Percentiles rank a stretch among this genome's conserved stretches.
Conservation (phyloP, 768 basidiomycete genomes). For the Cyclocybe aegerita region DNA sequence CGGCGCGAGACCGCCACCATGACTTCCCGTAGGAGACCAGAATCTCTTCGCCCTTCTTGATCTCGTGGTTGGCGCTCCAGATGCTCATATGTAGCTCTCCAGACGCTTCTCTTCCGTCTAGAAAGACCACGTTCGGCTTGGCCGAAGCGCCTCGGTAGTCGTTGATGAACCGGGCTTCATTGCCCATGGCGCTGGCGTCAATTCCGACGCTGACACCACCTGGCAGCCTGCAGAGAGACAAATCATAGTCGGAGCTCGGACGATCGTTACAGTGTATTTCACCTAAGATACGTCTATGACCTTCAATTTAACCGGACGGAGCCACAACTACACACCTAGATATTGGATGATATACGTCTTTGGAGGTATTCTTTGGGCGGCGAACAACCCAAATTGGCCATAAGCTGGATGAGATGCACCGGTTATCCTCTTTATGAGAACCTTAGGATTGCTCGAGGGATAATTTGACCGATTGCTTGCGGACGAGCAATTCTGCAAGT, state of each 20-base stretch:
- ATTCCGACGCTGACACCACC: conserved; percentile 67
- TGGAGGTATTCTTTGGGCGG: conserved; percentile 65
- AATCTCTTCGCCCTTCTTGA: conserved; percentile 82
- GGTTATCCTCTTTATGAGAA: conserved; percentile 59
- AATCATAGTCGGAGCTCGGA: conserved; percentile 79
- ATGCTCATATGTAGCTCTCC: conserved; percentile 80
- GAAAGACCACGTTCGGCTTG: conserved; percentile 72
- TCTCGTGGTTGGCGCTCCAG: conserved; percentile 57
- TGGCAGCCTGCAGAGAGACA: conserved; percentile 67
- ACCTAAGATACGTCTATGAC: conserved; percentile 37
- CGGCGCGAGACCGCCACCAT: conserved; percentile 67
- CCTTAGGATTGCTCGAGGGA: conserved; percentile 23
- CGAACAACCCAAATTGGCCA: conserved; percentile 83
- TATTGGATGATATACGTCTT: conserved; percentile 77
- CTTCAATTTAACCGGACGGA: background rate
- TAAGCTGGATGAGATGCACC: conserved; percentile 66
- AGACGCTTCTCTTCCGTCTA: conserved; percentile 45
- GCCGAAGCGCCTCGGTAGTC: conserved; percentile 80
- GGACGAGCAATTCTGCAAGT: conserved; percentile 31
- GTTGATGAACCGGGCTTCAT: conserved; percentile 88
- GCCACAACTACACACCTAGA: conserved; percentile 33
- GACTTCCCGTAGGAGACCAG: conserved; percentile 86
- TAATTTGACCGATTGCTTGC: conserved; percentile 6
- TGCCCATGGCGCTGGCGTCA: conserved; percentile 76
- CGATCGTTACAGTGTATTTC: conserved; percentile 81